phyloP scores from a whole-genome alignment of 2,329 filamentous ascomycete genomes.

The Exophiala xenobiotica region DNA sequence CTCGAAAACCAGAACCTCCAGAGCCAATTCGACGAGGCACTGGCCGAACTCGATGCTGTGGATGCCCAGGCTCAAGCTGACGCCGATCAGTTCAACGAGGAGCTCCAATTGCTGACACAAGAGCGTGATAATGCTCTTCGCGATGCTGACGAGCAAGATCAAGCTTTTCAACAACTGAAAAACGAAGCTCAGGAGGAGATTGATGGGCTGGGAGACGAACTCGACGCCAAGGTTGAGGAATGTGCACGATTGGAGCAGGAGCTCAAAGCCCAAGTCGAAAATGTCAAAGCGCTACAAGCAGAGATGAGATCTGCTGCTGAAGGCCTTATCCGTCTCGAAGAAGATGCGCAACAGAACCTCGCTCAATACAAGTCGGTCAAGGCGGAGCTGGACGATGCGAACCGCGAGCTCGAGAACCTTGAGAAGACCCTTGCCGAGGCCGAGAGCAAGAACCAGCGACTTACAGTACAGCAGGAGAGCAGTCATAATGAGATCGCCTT shows the following conservation, averaged over 20 bases:
- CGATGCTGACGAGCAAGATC: slow-evolving; percentile 65
- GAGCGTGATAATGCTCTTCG: slow-evolving; percentile 85
- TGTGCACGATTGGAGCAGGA: slow-evolving; percentile 69
- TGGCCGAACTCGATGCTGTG: slow-evolving; percentile 74
- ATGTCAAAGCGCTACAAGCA: slow-evolving; percentile 84
- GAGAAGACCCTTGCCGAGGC: slow-evolving; percentile 81
- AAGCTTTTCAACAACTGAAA: slow-evolving; percentile 51
- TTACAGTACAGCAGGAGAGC: slow-evolving; percentile 89
- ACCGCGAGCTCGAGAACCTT: slow-evolving; percentile 80
- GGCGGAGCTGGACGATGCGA: slow-evolving; percentile 76
- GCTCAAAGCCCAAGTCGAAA: slow-evolving; percentile 74
- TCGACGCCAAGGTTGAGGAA: slow-evolving; percentile 70
- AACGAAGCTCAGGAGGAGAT: slow-evolving; percentile 61
- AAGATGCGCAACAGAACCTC: slow-evolving; percentile 78
- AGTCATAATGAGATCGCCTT: slow-evolving; percentile 92
- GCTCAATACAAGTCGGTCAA: slow-evolving; percentile 80
- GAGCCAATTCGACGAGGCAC: slow-evolving; percentile 74
- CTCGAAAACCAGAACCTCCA: slow-evolving; percentile 88
- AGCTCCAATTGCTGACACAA: slow-evolving; percentile 72
- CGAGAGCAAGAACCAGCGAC: slow-evolving; percentile 81
- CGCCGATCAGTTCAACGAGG: slow-evolving; percentile 73
- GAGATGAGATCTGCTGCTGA: slow-evolving; percentile 94
- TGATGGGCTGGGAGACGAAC: slow-evolving; percentile 60
- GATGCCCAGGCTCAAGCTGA: slow-evolving; percentile 76
- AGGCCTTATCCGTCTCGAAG: slow-evolving; percentile 79